Conservation (phyloP, 352 stramenopile genomes). For the Lagenidium giganteum region DNA sequence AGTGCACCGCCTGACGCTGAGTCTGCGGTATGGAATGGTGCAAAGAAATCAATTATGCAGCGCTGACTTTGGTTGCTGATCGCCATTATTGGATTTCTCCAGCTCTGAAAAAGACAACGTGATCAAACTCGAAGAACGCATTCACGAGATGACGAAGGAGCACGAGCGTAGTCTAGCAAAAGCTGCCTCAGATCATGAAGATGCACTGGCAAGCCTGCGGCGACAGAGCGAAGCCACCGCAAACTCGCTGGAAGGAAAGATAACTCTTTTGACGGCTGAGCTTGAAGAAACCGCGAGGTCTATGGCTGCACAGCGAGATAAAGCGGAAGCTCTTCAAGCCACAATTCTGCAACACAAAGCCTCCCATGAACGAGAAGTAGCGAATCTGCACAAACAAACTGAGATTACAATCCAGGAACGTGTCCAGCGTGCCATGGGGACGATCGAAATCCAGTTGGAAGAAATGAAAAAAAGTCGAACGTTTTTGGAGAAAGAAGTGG, state of each 20-base stretch:
- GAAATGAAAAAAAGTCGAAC: conserved; percentile 59
- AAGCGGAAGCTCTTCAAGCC: conserved; percentile 37
- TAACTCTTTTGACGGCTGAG: conserved; percentile 28
- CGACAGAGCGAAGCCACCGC: conserved; percentile 40
- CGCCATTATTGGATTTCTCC: neutral
- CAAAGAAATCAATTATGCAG: neutral
- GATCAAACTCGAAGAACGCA: conserved; percentile 44
- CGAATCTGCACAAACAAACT: conserved; percentile 43
- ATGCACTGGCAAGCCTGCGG: conserved; percentile 18
- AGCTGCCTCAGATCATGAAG: conserved; percentile 31
- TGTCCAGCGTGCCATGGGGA: conserved; percentile 43
- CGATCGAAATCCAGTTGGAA: conserved; percentile 53
- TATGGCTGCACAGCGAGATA: conserved; percentile 28
- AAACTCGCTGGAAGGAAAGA: conserved; percentile 35
- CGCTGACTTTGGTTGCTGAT: neutral
- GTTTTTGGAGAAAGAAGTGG: conserved; percentile 57
- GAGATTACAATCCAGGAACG: conserved; percentile 48
- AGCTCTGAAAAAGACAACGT: conserved; percentile 49
- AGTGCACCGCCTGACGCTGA: conserved; percentile 34
- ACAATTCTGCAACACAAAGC: conserved; percentile 45
- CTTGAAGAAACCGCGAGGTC: conserved; percentile 28
- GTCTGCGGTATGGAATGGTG: neutral
- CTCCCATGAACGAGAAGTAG: conserved; percentile 44
- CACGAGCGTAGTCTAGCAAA: conserved; percentile 33
- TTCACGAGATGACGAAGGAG: conserved; percentile 40